phyloP scores from a whole-genome alignment of 1,284 basidiomycete species.

The Inonotus hispidus region DNA sequence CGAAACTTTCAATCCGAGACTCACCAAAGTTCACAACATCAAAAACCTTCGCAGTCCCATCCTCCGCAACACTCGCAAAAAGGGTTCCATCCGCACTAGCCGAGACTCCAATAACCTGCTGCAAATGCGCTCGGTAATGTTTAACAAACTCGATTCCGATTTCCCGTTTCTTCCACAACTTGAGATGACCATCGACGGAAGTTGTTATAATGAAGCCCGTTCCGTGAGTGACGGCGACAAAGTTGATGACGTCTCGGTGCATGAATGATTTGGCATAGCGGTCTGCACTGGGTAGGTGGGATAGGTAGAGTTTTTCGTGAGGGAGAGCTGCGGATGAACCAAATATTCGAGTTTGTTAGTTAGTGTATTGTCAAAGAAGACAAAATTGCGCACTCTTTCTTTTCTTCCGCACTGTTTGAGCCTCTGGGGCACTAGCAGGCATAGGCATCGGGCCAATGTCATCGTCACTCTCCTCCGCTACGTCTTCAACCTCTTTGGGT shows the following conservation, averaged over 20 bases:
- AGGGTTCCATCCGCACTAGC: constrained; percentile 91
- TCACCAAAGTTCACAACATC: constrained; percentile 95
- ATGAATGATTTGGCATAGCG: constrained; percentile 98
- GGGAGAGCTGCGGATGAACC: constrained; percentile 47
- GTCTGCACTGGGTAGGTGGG: constrained; percentile 87
- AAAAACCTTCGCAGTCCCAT: constrained; percentile 88
- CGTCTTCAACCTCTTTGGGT: constrained; percentile 25
- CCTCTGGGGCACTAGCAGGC: constrained; percentile 39
- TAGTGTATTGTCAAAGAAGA: background rate
- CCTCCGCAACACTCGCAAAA: constrained; percentile 85
- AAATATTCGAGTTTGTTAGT: background rate
- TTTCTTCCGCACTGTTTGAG: constrained; percentile 51
- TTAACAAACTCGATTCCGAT: constrained; percentile 90
- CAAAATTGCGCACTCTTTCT: constrained; percentile 48
- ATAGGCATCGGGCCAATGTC: constrained; percentile 76
- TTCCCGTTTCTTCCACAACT: constrained; percentile 99
- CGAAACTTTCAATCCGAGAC: constrained; percentile 27
- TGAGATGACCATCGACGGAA: constrained; percentile 92
- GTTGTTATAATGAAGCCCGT: constrained; percentile 94
- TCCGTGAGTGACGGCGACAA: constrained; percentile 79
- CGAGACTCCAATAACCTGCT: constrained; percentile 73
- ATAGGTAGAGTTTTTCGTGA: constrained; percentile 82
- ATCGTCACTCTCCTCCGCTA: constrained; percentile 51
- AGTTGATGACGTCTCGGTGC: constrained; percentile 93
- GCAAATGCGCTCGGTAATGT: constrained; percentile 88